Conservation (phyloP, 2,329 filamentous ascomycete species). For the Fusarium clavum region DNA sequence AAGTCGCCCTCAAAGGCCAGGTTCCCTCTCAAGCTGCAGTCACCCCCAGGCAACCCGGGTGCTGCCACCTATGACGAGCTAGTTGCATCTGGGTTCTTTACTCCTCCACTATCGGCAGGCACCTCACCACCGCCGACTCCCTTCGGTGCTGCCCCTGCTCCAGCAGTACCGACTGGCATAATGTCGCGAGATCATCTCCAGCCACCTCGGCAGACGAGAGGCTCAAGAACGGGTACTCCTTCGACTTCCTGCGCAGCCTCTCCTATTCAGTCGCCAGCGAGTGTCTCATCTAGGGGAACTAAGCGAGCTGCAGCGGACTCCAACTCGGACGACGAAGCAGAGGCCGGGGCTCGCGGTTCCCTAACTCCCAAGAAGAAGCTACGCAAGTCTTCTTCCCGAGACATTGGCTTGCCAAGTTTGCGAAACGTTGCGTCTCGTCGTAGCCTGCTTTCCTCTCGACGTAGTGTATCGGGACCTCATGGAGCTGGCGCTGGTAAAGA, state of each 20-base stretch:
- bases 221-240: conserved; percentile 41
- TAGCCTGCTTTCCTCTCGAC: conserved; percentile 40
- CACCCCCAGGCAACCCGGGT: conserved; percentile 20
- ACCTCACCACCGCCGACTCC: conserved; percentile 28
- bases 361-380: conserved; percentile 61
- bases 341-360: conserved; percentile 34
- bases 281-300: conserved; percentile 59
- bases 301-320: conserved; percentile 60
- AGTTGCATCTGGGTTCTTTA: conserved; percentile 45
- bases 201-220: conserved; percentile 46
- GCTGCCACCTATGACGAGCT: conserved; percentile 44
- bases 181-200: conserved; percentile 33
- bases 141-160: conserved; percentile 36
- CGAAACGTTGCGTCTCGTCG: conserved; percentile 47
- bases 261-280: conserved; percentile 50
- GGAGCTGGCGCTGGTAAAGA: conserved; percentile 32
- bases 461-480: conserved; percentile 46
- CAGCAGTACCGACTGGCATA: conserved; percentile 30
- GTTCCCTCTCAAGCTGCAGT: conserved; percentile 19
- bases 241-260: conserved; percentile 34
- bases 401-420: conserved; percentile 54
- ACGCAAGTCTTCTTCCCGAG: conserved; percentile 62
- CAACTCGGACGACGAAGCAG: conserved; percentile 51
- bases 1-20: conserved; percentile 32
- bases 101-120: conserved; percentile 38